These are phyloP conservation scores for Ophiostoma angusticollis DNA, from an alignment of 2,329 filamentous ascomycete genomes.

Conservation along the genomic window DNA sequence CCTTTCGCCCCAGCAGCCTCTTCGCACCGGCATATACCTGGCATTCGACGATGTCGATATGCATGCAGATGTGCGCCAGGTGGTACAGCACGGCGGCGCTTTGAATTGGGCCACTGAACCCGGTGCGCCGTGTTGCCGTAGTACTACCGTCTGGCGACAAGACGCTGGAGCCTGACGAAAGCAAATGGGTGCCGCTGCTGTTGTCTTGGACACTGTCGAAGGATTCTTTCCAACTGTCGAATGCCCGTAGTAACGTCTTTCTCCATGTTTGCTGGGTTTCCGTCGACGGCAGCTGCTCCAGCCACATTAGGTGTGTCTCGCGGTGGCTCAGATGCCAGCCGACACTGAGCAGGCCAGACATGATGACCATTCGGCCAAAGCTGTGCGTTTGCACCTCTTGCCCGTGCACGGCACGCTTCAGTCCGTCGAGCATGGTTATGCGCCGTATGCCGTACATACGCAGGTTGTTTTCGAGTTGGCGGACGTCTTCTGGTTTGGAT, in stretches of 20 bases:
- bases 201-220: slow-evolving; percentile 57
- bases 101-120: slow-evolving; percentile 53
- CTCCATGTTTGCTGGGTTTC: slow-evolving; percentile 63
- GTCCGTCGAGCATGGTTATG: slow-evolving; percentile 68
- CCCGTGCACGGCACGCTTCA: slow-evolving; percentile 73
- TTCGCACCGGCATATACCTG: slow-evolving; percentile 77
- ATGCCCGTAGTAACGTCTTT: slow-evolving; percentile 60
- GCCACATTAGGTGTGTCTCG: slow-evolving; percentile 70
- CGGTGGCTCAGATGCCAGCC: slow-evolving; percentile 85
- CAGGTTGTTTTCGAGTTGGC: slow-evolving; percentile 61
- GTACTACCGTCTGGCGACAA: slow-evolving; percentile 18
- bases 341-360: slow-evolving; percentile 80
- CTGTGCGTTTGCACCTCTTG: slow-evolving; percentile 73
- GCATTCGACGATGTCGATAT: slow-evolving; percentile 79
- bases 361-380: slow-evolving; percentile 79
- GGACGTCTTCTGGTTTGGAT: slow-evolving; percentile 62
- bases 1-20: slow-evolving; percentile 57
- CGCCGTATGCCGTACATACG: slow-evolving; percentile 68
- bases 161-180: neutral
- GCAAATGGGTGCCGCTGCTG: slow-evolving; percentile 18
- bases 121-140: slow-evolving; percentile 32
- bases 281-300: slow-evolving; percentile 53
- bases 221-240: slow-evolving; percentile 77
- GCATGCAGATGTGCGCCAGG: slow-evolving; percentile 76
- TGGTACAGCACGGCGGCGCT: slow-evolving; percentile 72